phyloP scores from a whole-genome alignment of 805 yeast genomes.

The Starmera quercuum region DNA sequence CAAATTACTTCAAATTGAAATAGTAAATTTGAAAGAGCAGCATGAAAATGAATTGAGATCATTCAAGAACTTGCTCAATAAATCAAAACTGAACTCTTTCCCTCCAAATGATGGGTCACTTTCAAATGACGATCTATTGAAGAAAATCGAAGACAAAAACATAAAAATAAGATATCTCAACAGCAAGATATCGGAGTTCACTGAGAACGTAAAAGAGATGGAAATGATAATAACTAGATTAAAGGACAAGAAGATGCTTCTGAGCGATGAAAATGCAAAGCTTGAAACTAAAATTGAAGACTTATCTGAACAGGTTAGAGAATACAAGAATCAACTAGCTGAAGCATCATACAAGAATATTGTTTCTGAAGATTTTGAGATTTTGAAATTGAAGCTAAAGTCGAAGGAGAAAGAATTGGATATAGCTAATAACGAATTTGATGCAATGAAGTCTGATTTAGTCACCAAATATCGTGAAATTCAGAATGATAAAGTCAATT shows the following conservation, averaged over 20 bases:
- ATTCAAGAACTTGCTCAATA: conserved; percentile 19
- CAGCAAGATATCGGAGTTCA: conserved; percentile 15
- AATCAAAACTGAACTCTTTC: conserved; percentile 1
- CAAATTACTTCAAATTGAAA: conserved; percentile 29
- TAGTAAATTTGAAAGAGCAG: conserved; percentile 27
- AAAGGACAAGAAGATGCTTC: conserved; percentile 24
- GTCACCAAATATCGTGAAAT: conserved; percentile 17
- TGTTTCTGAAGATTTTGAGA: conserved; percentile 5
- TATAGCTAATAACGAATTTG: conserved; percentile 19
- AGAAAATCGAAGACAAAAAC: conserved; percentile 17
- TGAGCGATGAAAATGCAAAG: conserved; percentile 23
- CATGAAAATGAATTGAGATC: conserved; percentile 27
- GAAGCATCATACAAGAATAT: conserved; percentile 4
- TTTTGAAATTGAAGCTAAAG: conserved; percentile 4
- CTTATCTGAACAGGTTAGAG: conserved; percentile 25
- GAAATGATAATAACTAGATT: conserved; percentile 20
- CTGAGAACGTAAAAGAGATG: conserved; percentile 21
- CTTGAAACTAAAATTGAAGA: conserved; percentile 23
- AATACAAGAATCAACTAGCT: conserved; percentile 14
- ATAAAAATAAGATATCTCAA: conserved; percentile 16
- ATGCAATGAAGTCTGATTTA: conserved; percentile 25
- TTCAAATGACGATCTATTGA: conserved; percentile 21
- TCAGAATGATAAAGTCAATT: conserved; percentile 16
- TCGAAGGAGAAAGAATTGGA: conserved; percentile 13
- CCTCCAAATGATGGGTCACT: conserved; percentile 3